Evolutionary conservation across 2,329 filamentous ascomycete species (phyloP).

Genomic region (Fusarium nematophilum): DNA sequence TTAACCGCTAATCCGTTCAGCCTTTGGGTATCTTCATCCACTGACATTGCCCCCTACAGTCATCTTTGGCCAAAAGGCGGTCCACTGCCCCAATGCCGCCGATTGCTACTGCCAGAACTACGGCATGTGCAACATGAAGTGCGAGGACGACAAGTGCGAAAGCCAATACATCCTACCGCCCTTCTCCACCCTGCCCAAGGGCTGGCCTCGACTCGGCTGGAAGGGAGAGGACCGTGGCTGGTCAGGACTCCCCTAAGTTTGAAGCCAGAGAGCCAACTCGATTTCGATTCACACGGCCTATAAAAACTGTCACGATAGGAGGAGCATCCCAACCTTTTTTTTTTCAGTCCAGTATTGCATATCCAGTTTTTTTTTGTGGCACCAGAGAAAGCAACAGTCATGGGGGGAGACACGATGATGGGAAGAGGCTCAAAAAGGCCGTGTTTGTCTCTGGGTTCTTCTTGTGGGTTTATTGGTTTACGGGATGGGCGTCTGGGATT

Average conservation of each 20-base stretch:
- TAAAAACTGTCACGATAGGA: constrained; percentile 21
- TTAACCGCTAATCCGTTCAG: not conserved
- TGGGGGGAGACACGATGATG: not conserved
- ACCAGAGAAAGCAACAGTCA: constrained; percentile 3
- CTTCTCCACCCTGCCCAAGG: constrained; percentile 66
- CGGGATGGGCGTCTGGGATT: constrained; percentile 32
- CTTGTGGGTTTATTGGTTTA: constrained; percentile 30
- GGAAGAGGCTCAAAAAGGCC: not conserved
- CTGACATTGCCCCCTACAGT: constrained; percentile 52
- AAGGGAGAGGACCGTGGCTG: constrained; percentile 43
- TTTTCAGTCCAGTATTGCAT: constrained; percentile 9
- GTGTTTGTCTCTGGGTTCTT: constrained; percentile 27
- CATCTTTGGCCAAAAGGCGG: constrained; percentile 66
- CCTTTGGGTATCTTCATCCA: not conserved
- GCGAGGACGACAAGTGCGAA: constrained; percentile 60
- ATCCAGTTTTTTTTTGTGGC: not conserved
- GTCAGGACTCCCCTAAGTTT: constrained; percentile 38
- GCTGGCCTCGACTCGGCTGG: constrained; percentile 63
- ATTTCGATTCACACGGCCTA: constrained; percentile 7
- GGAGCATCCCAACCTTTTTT: constrained; percentile 6
- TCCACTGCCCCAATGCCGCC: constrained; percentile 70
- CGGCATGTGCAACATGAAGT: constrained; percentile 65
- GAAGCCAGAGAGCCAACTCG: not conserved
- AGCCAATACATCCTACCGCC: constrained; percentile 69
- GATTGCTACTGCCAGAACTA: constrained; percentile 77